Percentiles rank a stretch among this genome's conserved stretches.
phyloP scores from a whole-genome alignment of 257 asterid species.

The Paraleonurus japonicus region DNA sequence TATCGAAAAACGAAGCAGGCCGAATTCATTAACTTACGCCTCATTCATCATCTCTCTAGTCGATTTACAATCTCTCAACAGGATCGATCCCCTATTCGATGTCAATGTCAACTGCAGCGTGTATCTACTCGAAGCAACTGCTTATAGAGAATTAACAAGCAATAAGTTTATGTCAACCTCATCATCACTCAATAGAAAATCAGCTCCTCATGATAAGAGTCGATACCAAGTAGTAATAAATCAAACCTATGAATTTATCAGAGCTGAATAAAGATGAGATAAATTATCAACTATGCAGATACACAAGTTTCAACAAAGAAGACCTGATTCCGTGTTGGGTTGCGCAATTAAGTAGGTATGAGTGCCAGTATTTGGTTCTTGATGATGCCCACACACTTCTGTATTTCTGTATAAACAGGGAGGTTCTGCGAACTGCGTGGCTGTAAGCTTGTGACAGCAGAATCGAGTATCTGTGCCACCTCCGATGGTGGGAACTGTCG shows the following conservation, averaged over 20 bases:
- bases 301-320: conserved; percentile 15
- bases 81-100: conserved; percentile 3
- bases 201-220: conserved; percentile 16
- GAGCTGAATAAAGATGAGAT: conserved; percentile 22
- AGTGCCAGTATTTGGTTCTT: conserved; percentile 93
- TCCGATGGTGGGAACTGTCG: conserved; percentile 91
- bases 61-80: conserved; percentile 28
- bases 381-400: conserved; percentile 92
- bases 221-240: conserved; percentile 9
- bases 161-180: conserved; percentile 24
- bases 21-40: conserved; percentile 25
- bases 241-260: conserved; percentile 8
- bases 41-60: conserved; percentile 19
- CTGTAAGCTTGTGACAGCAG: conserved; percentile 76
- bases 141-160: conserved; percentile 13
- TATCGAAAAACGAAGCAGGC: background rate
- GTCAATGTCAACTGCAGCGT: conserved; percentile 17
- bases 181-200: conserved; percentile 24
- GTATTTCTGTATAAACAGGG: conserved; percentile 79
- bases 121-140: conserved; percentile 19
- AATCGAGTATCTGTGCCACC: conserved; percentile 86
- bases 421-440: conserved; percentile 80
- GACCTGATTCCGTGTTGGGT: background rate
- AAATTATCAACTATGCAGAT: conserved; percentile 40
- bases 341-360: conserved; percentile 59